Evolutionary conservation across 768 basidiomycete genomes (phyloP).

Genomic region (Trametes elegans): DNA sequence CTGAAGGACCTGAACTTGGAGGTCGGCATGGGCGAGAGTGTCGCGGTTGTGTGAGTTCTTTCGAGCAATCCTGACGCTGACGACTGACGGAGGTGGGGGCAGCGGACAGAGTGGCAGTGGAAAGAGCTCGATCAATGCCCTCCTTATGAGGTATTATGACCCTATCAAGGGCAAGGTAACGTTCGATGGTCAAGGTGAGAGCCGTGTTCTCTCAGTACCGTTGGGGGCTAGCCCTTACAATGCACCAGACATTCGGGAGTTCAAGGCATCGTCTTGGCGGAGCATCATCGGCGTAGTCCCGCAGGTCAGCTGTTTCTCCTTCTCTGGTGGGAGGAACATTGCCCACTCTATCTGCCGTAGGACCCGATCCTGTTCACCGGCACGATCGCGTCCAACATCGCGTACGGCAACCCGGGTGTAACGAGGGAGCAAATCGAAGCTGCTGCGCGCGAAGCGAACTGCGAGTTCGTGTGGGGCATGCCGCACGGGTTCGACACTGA

Average conservation of each 20-base stretch:
- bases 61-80: no score
- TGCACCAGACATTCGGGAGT: conserved; percentile 83
- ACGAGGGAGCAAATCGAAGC: conserved; percentile 83
- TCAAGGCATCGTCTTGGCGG: conserved; percentile 85
- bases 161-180: conserved; percentile 80
- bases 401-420: conserved; percentile 75
- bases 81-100: no score
- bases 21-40: conserved; percentile 79
- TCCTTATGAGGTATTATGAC: conserved; percentile 88
- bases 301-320: conserved; percentile 43
- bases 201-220: background rate
- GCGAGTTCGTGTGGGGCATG: conserved; percentile 94
- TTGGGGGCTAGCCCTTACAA: background rate
- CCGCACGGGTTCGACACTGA: conserved; percentile 92
- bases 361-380: conserved; percentile 90
- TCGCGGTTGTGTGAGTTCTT: conserved; percentile 83
- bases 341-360: conserved; percentile 19
- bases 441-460: conserved; percentile 89
- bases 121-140: conserved; percentile 87
- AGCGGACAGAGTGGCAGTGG: conserved; percentile 94
- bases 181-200: conserved; percentile 80
- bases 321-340: background rate
- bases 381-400: conserved; percentile 93
- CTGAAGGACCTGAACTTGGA: conserved; percentile 82
- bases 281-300: conserved; percentile 90